phyloP scores from a whole-genome alignment of 2,329 filamentous ascomycete species.

The Colletotrichum sp. region DNA sequence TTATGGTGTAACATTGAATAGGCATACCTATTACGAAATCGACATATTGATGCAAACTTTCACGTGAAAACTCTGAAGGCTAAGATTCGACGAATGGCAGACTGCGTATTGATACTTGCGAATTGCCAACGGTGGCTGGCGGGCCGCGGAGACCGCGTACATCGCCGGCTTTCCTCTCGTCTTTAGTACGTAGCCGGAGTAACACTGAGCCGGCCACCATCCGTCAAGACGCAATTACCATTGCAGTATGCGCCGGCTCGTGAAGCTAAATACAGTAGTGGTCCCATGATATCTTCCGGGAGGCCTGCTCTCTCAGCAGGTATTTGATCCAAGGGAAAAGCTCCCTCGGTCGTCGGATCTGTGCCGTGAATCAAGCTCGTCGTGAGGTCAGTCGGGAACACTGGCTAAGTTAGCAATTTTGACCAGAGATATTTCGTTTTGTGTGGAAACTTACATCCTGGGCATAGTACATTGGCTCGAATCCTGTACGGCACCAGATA shows the following conservation, averaged over 20 bases:
- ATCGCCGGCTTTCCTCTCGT: background rate
- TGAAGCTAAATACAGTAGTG: background rate
- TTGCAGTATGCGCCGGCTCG: background rate
- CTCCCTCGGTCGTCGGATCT: background rate
- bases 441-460: background rate
- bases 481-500: background rate
- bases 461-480: background rate
- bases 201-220: background rate
- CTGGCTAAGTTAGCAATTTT: too few species aligned
- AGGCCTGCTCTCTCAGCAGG: background rate
- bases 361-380: background rate
- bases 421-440: too few species aligned
- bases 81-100: too few species aligned
- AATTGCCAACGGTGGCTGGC: background rate
- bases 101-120: too few species aligned
- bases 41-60: background rate
- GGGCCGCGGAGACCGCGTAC: background rate
- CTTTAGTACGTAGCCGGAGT: background rate
- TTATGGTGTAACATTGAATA: too few species aligned
- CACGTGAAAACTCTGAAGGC: accelerated
- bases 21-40: background rate
- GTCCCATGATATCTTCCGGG: background rate
- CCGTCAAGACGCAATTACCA: background rate
- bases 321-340: background rate
- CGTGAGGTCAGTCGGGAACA: background rate